A percentile compares a stretch with the other conserved stretches of the same genome.
These are phyloP conservation scores for Stachybotrys chartarum DNA, from an alignment of 2,329 filamentous ascomycete genomes.

Conservation along the genomic window DNA sequence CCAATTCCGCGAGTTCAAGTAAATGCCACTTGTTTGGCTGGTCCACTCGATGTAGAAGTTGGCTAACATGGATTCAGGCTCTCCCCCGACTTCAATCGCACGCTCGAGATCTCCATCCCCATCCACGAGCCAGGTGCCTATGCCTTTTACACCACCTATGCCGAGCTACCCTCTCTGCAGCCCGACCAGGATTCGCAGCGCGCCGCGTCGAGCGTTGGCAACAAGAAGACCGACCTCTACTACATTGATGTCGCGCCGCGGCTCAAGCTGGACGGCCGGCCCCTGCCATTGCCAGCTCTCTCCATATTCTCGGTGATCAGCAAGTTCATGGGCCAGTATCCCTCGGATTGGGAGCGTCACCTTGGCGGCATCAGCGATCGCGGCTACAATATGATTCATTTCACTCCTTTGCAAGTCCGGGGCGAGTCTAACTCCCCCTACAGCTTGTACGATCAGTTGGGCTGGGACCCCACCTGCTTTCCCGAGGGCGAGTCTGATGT, in stretches of 20 bases:
- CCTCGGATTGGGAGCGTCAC: slow-evolving; percentile 83
- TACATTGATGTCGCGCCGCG: slow-evolving; percentile 91
- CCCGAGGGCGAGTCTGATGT: slow-evolving; percentile 81
- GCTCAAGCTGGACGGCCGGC: slow-evolving; percentile 64
- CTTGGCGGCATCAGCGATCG: slow-evolving; percentile 79
- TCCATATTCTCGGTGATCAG: slow-evolving; percentile 92
- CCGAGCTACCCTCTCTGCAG: slow-evolving; percentile 66
- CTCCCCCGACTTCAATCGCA: slow-evolving; percentile 85
- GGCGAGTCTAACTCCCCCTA: slow-evolving; percentile 94
- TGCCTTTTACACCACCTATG: slow-evolving; percentile 90
- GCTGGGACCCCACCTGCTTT: slow-evolving; percentile 77
- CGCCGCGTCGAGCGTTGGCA: slow-evolving; percentile 31
- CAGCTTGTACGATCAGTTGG: slow-evolving; percentile 87
- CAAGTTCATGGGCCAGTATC: slow-evolving; percentile 96
- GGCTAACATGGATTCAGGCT: slow-evolving; percentile 46
- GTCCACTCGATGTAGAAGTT: background rate
- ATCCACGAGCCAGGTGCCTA: slow-evolving; percentile 81
- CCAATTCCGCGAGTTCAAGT: slow-evolving; percentile 86
- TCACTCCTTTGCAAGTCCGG: slow-evolving; percentile 85
- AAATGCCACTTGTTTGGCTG: slow-evolving; percentile 12
- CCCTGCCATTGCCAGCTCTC: slow-evolving; percentile 76
- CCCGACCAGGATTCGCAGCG: slow-evolving; percentile 15
- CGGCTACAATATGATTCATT: slow-evolving; percentile 99
- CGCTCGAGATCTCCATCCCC: slow-evolving; percentile 82
- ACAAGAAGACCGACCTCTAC: slow-evolving; percentile 66